phyloP scores from a whole-genome alignment of 139 green algal genomes.

The Nannochloris sp. region DNA sequence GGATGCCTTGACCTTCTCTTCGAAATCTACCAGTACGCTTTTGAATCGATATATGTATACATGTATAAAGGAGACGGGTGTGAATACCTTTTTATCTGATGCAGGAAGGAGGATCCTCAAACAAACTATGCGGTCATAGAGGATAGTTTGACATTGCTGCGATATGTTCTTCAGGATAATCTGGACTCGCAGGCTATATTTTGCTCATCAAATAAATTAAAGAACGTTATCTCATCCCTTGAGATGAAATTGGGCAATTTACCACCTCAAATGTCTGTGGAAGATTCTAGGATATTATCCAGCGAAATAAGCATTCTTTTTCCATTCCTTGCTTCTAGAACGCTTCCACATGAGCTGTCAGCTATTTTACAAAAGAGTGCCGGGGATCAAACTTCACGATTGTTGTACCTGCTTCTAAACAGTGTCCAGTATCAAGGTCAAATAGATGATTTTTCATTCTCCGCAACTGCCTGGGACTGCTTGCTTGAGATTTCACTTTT shows the following conservation, averaged over 20 bases:
- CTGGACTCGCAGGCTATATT: background rate
- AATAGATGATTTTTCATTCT: no score
- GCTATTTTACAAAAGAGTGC: background rate
- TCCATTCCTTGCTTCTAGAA: background rate
- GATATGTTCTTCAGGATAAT: constrained; percentile 1
- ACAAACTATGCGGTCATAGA: background rate
- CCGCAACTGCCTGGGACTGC: no score
- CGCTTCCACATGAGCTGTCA: background rate
- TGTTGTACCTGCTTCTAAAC: no score
- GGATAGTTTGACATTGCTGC: background rate
- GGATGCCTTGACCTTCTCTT: constrained; percentile 80
- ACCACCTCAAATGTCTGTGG: background rate
- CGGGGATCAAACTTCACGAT: no score
- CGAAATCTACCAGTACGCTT: background rate
- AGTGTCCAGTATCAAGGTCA: no score
- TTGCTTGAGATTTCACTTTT: no score
- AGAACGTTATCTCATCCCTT: background rate
- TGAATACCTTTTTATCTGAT: background rate
- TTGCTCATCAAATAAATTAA: background rate
- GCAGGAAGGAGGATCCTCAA: background rate
- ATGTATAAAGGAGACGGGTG: background rate
- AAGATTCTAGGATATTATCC: constrained; percentile 2
- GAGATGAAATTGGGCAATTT: background rate
- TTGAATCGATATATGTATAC: background rate
- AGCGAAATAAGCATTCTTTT: background rate